These are phyloP conservation scores for Boletales sp. DNA, from an alignment of 768 basidiomycete species.

Conservation along the genomic window DNA sequence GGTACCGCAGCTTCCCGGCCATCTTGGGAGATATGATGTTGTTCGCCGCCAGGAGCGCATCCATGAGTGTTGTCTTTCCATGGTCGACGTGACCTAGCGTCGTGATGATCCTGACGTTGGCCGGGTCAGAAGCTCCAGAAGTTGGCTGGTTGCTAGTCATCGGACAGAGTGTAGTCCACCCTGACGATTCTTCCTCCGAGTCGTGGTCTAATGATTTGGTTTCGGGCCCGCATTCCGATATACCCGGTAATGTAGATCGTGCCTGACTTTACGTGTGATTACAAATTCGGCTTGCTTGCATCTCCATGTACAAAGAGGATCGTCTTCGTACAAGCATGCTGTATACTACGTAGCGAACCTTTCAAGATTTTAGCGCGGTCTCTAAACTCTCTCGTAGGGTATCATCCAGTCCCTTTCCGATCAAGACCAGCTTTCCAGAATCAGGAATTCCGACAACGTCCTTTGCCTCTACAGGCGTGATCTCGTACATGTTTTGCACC, in stretches of 20 bases:
- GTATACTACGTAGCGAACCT: too few species aligned
- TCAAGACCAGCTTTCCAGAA: constrained; percentile 80
- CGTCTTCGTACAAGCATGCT: too few species aligned
- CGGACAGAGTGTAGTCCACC: not conserved
- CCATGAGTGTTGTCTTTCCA: constrained; percentile 95
- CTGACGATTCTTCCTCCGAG: too few species aligned
- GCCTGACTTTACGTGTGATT: too few species aligned
- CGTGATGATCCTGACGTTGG: constrained; percentile 72
- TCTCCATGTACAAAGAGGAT: too few species aligned
- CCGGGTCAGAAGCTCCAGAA: constrained; percentile 27
- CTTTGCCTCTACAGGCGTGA: constrained; percentile 43
- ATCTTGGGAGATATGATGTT: constrained; percentile 93
- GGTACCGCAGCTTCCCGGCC: constrained; percentile 94
- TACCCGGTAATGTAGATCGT: too few species aligned
- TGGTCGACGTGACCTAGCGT: constrained; percentile 92
- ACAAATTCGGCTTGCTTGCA: too few species aligned
- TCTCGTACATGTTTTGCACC: constrained; percentile 87
- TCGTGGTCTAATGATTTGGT: too few species aligned
- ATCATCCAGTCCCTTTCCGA: constrained; percentile 74
- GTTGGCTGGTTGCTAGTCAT: constrained; percentile 21
- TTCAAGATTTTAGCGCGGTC: constrained; percentile 11
- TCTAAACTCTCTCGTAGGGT: constrained; percentile 53
- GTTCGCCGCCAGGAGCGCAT: constrained; percentile 92
- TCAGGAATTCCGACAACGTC: constrained; percentile 49
- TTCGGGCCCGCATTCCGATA: too few species aligned